Percentiles rank a stretch among this genome's conserved stretches.
Evolutionary conservation across 345 rosid genomes (phyloP).

Genomic region (Nasturtium officinale): DNA sequence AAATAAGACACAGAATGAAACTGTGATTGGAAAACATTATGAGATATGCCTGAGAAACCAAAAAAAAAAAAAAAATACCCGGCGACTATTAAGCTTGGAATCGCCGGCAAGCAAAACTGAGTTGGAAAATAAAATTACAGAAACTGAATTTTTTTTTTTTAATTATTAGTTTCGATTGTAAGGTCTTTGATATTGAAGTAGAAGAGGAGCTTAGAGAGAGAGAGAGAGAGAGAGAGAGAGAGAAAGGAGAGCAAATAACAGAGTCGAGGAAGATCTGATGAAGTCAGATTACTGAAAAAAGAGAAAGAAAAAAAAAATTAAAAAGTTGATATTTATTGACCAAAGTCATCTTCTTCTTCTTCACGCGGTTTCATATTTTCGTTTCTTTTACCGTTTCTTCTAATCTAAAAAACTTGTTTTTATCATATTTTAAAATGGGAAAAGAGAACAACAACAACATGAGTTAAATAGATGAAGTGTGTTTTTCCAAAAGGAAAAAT

Average conservation of each 20-base stretch:
- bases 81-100: constrained; percentile 8
- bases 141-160: constrained; percentile 35
- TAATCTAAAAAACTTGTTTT: not conserved
- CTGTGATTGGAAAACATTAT: constrained; percentile 54
- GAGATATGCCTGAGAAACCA: not conserved
- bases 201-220: not conserved
- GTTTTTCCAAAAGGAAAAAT: not conserved
- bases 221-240: not conserved
- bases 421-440: not conserved
- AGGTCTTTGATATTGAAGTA: not conserved
- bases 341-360: constrained; percentile 32
- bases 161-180: not conserved
- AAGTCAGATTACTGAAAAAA: constrained; percentile 31
- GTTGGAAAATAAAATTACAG: not conserved
- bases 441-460: not conserved
- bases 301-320: not conserved
- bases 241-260: constrained; percentile 10
- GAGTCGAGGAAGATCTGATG: constrained; percentile 24
- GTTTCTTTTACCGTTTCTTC: not conserved
- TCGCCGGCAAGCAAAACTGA: not conserved
- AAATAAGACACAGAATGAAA: constrained; percentile 41
- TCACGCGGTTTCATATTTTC: constrained; percentile 45
- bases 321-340: constrained; percentile 35
- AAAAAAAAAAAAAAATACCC: not conserved
- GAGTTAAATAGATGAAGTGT: not conserved